These are phyloP conservation scores for Hemileia vastatrix DNA, from an alignment of 1,284 basidiomycete species.

Conservation along the genomic window DNA sequence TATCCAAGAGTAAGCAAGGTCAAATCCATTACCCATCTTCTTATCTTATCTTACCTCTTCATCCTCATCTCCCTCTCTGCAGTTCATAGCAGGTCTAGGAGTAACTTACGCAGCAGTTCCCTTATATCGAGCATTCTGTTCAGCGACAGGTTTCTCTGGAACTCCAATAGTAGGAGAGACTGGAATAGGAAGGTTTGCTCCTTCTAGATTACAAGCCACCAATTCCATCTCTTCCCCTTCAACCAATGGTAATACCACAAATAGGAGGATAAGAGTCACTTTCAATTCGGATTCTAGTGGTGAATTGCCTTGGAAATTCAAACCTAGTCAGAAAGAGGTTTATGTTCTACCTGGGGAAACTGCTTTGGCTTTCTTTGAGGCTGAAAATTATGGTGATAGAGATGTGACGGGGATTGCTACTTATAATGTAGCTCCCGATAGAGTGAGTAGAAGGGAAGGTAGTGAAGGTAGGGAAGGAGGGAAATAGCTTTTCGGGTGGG, in stretches of 20 bases:
- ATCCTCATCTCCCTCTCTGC: conserved; percentile 18
- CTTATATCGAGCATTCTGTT: conserved; percentile 41
- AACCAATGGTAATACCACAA: conserved; percentile 24
- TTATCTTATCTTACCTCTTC: not conserved
- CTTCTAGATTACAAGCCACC: not conserved
- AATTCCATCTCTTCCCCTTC: not conserved
- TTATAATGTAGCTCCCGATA: conserved; percentile 41
- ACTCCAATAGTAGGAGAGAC: conserved; percentile 33
- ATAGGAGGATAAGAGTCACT: conserved; percentile 39
- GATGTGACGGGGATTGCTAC: conserved; percentile 44
- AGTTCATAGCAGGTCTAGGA: conserved; percentile 36
- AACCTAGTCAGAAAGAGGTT: conserved; percentile 41
- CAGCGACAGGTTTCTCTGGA: conserved; percentile 40
- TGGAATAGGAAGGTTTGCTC: not conserved
- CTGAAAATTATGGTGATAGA: conserved; percentile 36
- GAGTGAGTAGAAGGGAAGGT: conserved; percentile 23
- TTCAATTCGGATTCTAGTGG: conserved; percentile 40
- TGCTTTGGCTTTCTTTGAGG: conserved; percentile 41
- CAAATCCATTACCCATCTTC: not conserved
- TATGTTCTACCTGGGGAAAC: conserved; percentile 42
- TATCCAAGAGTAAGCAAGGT: not conserved
- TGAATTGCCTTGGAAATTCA: conserved; percentile 41
- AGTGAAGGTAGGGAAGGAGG: not conserved
- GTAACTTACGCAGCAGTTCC: conserved; percentile 42
- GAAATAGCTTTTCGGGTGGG: not conserved